These are phyloP conservation scores for Arctium minus DNA, from an alignment of 129 eudicot species.

Conservation along the genomic window DNA sequence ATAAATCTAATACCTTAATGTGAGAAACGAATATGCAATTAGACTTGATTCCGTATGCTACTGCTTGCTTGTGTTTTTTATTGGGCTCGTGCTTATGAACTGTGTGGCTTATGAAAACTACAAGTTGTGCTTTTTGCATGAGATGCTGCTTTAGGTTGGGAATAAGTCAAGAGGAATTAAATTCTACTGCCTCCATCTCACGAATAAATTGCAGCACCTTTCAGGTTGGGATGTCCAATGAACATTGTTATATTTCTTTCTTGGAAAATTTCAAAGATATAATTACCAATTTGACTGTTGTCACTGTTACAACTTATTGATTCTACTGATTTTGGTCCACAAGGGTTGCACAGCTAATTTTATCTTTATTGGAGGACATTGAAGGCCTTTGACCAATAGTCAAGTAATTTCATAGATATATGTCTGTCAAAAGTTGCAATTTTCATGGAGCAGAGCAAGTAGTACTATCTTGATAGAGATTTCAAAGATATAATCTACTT, in stretches of 20 bases:
- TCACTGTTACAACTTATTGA: background rate
- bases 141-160: background rate
- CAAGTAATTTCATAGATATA: background rate
- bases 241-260: background rate
- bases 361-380: background rate
- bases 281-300: background rate
- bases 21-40: background rate
- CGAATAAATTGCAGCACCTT: background rate
- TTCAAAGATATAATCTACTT: background rate
- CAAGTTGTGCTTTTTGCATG: background rate
- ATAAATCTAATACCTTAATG: background rate
- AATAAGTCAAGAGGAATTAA: background rate
- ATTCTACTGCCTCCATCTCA: background rate
- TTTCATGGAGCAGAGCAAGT: constrained; percentile 2
- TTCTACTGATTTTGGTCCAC: background rate
- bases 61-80: background rate
- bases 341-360: background rate
- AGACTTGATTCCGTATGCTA: background rate
- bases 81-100: background rate
- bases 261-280: background rate
- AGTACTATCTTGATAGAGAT: constrained; percentile 9
- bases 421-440: background rate
- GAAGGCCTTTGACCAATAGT: constrained; percentile 8
- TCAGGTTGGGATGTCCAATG: background rate
- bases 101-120: background rate